Evolutionary conservation across 805 yeast genomes (phyloP), one percentile per base, ranked within the genome.

Genomic region (Komagataella populi): DNA sequence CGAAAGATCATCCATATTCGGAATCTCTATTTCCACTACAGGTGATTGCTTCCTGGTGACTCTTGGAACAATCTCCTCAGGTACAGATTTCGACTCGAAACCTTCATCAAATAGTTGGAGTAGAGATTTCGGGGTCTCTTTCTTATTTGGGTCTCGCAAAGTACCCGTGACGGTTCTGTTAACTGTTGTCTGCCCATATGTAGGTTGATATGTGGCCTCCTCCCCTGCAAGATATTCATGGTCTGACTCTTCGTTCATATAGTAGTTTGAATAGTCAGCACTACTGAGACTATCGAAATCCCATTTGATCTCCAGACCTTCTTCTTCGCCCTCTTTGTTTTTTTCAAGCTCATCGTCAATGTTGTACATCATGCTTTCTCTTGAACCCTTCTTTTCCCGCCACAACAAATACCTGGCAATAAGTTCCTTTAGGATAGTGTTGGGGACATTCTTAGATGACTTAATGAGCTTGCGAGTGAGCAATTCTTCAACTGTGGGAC

Each of bases 401-500:
- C 90, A 85, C 18, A 83, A 58, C 46, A 85, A 66, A 59, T 86
- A 86, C 53, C 87, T 70, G 2, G 85, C 74, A 5, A 93, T 81
- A 22, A 93, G 69, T 61, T 89, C 96, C 55, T 81, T 81, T 53
- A 93, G 66, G 0, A 77, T 66, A 2, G 74, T 49, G 0, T 88
- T 83, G 3, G 89, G 79, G 2, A 76, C 63, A 55, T 73, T 76
- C 56, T 78, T 81, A 62, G 84, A 80, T 47, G 71, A 63, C 56
- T 77, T 78, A 49, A 93, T 77, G 55, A 91, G 84, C 63, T 78
- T 85, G 49, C 89, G 76, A 60, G 83, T 87, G 52, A 80, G 66
- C 48, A 93, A 68, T 46, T 86, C 96, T 48, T 88, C 96, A 2
- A 98, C 97, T 47, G 78, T 71, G 0, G 91, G 85, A 58, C 99